Conservation (phyloP, 345 rosid species). For the Acer yangbiense region DNA sequence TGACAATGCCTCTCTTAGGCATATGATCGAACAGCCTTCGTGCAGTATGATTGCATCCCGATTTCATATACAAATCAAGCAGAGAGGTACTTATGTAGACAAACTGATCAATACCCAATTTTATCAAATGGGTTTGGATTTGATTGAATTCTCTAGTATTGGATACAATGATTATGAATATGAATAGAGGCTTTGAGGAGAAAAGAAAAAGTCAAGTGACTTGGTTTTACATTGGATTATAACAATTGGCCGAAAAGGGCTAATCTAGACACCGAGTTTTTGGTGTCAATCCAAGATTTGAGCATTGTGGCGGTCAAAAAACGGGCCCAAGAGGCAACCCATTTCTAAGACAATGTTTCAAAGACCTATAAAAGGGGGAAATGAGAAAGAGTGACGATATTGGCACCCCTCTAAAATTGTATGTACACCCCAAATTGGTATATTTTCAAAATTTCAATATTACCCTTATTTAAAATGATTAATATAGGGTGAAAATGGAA, state of each 20-base stretch:
- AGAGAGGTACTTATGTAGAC: constrained; percentile 63
- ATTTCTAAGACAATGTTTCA: no score
- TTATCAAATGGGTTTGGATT: constrained; percentile 56
- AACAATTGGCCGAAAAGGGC: constrained; percentile 54
- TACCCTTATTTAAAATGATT: no score
- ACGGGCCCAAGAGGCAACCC: no score
- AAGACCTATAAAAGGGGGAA: no score
- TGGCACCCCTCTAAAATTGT: no score
- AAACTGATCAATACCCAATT: constrained; percentile 53
- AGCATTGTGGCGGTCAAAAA: constrained; percentile 22
- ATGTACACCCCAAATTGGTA: no score
- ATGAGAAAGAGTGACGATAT: no score
- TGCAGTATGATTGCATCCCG: constrained; percentile 44
- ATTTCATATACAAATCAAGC: constrained; percentile 40
- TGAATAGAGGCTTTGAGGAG: constrained; percentile 48
- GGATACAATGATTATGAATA: constrained; percentile 19
- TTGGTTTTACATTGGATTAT: constrained; percentile 47
- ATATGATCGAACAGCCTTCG: constrained; percentile 59
- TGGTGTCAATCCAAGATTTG: constrained; percentile 39
- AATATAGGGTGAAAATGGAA: no score
- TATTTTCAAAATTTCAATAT: no score
- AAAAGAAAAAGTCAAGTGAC: constrained; percentile 55
- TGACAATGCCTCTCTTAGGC: constrained; percentile 64
- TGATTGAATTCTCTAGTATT: constrained; percentile 41
- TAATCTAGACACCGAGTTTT: constrained; percentile 40